These are phyloP conservation scores for Albatrellus ellisii DNA, from an alignment of 768 basidiomycete species.

Conservation along the genomic window DNA sequence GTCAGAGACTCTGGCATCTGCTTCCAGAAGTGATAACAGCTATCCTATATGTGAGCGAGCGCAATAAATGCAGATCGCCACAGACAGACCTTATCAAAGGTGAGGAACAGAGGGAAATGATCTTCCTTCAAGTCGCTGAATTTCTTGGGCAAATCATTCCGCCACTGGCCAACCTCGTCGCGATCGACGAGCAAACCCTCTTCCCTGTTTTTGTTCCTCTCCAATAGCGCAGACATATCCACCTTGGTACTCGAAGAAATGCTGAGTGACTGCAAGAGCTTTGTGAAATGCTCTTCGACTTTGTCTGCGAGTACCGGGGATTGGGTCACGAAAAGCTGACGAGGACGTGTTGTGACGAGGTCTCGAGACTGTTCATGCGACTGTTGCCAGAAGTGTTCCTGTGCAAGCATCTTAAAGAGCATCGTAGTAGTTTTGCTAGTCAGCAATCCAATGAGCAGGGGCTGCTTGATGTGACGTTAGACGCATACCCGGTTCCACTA, in stretches of 20 bases:
- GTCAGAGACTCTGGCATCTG: no score
- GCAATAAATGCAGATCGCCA: not conserved
- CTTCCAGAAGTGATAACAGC: slow-evolving; percentile 38
- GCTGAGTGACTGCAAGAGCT: slow-evolving; percentile 32
- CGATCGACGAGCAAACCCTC: slow-evolving; percentile 22
- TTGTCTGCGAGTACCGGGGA: slow-evolving; percentile 51
- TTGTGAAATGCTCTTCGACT: slow-evolving; percentile 53
- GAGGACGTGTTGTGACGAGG: slow-evolving; percentile 53
- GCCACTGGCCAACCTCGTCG: slow-evolving; percentile 34
- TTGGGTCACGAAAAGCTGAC: slow-evolving; percentile 64
- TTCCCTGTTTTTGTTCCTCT: slow-evolving; percentile 7
- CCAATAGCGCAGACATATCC: slow-evolving; percentile 23
- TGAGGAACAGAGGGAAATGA: slow-evolving; percentile 61
- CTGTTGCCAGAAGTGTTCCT: slow-evolving; percentile 41
- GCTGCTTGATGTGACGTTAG: no score
- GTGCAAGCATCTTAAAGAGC: slow-evolving; percentile 61
- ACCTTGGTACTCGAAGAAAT: slow-evolving; percentile 23
- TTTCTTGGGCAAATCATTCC: slow-evolving; percentile 32
- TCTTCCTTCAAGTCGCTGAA: slow-evolving; percentile 44
- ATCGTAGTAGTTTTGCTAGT: slow-evolving; percentile 64
- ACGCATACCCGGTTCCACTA: slow-evolving; percentile 67
- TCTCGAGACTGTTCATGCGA: slow-evolving; percentile 20
- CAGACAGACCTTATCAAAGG: slow-evolving; percentile 42
- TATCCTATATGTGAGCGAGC: slow-evolving; percentile 12
- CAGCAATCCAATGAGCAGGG: no score